phyloP scores from a whole-genome alignment of 2,329 filamentous ascomycete species.

The Colletotrichum truncatum region DNA sequence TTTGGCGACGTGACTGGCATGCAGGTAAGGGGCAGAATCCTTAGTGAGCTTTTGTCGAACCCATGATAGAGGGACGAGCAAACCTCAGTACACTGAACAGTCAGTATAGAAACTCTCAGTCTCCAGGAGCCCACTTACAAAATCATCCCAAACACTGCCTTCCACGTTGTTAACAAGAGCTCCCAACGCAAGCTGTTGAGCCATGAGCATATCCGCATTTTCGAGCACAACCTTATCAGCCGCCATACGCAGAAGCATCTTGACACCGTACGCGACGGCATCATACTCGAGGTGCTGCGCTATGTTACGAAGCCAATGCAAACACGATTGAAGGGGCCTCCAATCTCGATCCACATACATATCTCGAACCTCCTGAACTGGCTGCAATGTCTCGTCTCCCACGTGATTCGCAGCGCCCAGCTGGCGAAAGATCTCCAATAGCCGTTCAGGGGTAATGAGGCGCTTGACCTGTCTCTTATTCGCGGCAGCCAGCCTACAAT shows the following conservation, averaged over 20 bases:
- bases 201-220: slow-evolving; percentile 41
- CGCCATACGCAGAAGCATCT: slow-evolving; percentile 62
- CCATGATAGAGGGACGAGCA: slow-evolving; percentile 56
- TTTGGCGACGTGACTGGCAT: slow-evolving; percentile 62
- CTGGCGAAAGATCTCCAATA: slow-evolving; percentile 63
- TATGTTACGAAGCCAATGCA: slow-evolving; percentile 51
- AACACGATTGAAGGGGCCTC: slow-evolving; percentile 52
- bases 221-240: slow-evolving; percentile 59
- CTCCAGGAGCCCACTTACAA: slow-evolving; percentile 46
- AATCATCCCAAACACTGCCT: slow-evolving; percentile 45
- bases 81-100: slow-evolving; percentile 56
- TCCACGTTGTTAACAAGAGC: slow-evolving; percentile 54
- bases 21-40: slow-evolving; percentile 65
- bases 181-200: slow-evolving; percentile 53
- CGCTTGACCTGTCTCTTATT: slow-evolving; percentile 53
- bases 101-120: slow-evolving; percentile 11
- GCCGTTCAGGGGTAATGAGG: slow-evolving; percentile 53
- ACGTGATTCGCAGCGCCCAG: slow-evolving; percentile 66
- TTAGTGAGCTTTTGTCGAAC: slow-evolving; percentile 59
- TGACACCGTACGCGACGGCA: slow-evolving; percentile 49
- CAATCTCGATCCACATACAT: slow-evolving; percentile 53
- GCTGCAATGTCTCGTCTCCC: slow-evolving; percentile 36
- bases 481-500: slow-evolving; percentile 62
- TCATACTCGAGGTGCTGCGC: slow-evolving; percentile 45
- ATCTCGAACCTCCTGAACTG: slow-evolving; percentile 36